phyloP scores from a whole-genome alignment of 164 flowering plant species.

The Annona cherimola region DNA sequence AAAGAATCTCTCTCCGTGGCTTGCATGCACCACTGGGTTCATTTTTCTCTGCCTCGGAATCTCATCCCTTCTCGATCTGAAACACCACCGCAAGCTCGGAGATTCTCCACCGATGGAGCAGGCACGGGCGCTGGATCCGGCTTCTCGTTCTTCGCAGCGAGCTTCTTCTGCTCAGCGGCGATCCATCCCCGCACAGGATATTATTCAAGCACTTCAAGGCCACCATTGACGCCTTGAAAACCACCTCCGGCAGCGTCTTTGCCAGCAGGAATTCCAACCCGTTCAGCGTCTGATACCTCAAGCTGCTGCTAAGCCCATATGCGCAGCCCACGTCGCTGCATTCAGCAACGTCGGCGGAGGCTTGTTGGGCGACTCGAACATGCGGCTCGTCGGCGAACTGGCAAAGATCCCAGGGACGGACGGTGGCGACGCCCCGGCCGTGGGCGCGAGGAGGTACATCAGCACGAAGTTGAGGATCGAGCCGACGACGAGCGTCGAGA shows the following conservation, averaged over 20 bases:
- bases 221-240: slow-evolving; percentile 66
- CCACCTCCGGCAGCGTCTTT: slow-evolving; percentile 49
- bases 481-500: slow-evolving; percentile 88
- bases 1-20: too few relatives aligned
- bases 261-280: slow-evolving; percentile 75
- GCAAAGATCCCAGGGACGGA: slow-evolving; percentile 60
- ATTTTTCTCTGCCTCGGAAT: too few relatives aligned
- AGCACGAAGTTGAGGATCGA: slow-evolving; percentile 78
- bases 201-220: slow-evolving; percentile 70
- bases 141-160: too few relatives aligned
- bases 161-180: too few relatives aligned
- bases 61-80: too few relatives aligned
- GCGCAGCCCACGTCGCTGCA: slow-evolving; percentile 78
- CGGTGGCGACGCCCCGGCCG: slow-evolving; percentile 27
- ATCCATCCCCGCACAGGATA: slow-evolving; percentile 81
- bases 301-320: slow-evolving; percentile 85
- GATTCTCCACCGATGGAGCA: too few relatives aligned
- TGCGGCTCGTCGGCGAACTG: slow-evolving; percentile 68
- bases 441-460: slow-evolving; percentile 85
- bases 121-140: too few relatives aligned
- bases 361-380: slow-evolving; percentile 90
- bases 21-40: too few relatives aligned
- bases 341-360: slow-evolving; percentile 80
- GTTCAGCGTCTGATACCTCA: slow-evolving; percentile 85
- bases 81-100: too few relatives aligned